phyloP scores from a whole-genome alignment of 2,329 filamentous ascomycete species.

The Scleromitrula shiraiana region DNA sequence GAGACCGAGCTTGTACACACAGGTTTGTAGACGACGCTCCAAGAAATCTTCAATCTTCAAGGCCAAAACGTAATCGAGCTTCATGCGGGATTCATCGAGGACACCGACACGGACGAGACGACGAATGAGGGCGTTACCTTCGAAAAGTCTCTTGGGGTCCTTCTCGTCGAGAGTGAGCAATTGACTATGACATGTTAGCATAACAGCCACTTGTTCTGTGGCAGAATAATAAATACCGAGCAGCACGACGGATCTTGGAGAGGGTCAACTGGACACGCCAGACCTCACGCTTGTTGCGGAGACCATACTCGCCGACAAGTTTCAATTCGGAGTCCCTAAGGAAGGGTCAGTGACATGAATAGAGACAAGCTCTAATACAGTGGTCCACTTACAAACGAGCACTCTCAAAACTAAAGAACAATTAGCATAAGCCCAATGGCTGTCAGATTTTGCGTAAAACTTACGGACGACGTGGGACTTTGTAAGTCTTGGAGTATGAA shows the following conservation, averaged over 20 bases:
- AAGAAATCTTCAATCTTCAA: slow-evolving; percentile 99
- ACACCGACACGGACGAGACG: slow-evolving; percentile 99
- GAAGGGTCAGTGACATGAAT: slow-evolving; percentile 80
- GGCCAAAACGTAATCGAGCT: slow-evolving; percentile 99
- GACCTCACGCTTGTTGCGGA: slow-evolving; percentile 99
- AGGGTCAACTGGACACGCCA: slow-evolving; percentile 99
- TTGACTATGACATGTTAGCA: slow-evolving; percentile 56
- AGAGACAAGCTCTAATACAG: slow-evolving; percentile 97
- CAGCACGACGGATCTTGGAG: slow-evolving; percentile 99
- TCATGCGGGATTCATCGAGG: slow-evolving; percentile 99
- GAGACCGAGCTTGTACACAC: slow-evolving; percentile 99
- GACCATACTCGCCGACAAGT: slow-evolving; percentile 99
- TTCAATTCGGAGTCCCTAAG: slow-evolving; percentile 97
- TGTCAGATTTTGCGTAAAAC: slow-evolving; percentile 8
- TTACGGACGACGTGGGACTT: slow-evolving; percentile 79
- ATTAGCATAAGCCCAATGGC: slow-evolving; percentile 31
- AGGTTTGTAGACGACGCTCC: slow-evolving; percentile 99
- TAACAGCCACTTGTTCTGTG: neutral
- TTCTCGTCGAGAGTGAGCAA: slow-evolving; percentile 99
- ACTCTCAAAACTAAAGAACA: slow-evolving; percentile 75
- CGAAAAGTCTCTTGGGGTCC: slow-evolving; percentile 99
- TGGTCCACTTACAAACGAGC: slow-evolving; percentile 99
- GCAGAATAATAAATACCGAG: slow-evolving; percentile 59
- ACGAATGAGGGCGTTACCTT: slow-evolving; percentile 99
- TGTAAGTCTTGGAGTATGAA: slow-evolving; percentile 98